Conservation (phyloP, 495 filamentous ascomycete species). For the Trypethelium eluteriae region DNA sequence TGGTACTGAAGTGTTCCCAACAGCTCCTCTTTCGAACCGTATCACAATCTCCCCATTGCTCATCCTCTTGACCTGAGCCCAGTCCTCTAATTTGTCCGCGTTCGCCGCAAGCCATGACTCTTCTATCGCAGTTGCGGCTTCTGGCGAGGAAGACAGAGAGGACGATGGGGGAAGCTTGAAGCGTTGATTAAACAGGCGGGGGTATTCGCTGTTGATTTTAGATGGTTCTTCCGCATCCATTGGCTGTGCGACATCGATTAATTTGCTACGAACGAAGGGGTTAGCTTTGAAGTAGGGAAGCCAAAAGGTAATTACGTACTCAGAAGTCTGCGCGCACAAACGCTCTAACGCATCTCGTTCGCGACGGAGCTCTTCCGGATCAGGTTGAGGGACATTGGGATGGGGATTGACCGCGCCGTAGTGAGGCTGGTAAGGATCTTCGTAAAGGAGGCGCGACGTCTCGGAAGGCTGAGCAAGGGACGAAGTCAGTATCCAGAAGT, state of each 20-base stretch:
- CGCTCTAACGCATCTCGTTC: slow-evolving; percentile 35
- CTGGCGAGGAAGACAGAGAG: not conserved
- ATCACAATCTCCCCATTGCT: not conserved
- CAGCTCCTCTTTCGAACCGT: not conserved
- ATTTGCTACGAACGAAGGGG: not conserved
- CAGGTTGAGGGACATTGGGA: slow-evolving; percentile 24
- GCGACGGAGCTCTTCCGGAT: slow-evolving; percentile 36
- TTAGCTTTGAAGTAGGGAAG: not conserved
- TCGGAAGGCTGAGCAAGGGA: slow-evolving; percentile 30
- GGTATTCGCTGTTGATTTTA: slow-evolving; percentile 9
- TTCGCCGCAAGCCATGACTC: slow-evolving; percentile 4
- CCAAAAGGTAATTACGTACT: slow-evolving; percentile 23
- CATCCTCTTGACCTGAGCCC: not conserved
- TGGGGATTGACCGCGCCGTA: slow-evolving; percentile 31
- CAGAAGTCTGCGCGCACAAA: slow-evolving; percentile 34
- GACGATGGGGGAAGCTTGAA: not conserved
- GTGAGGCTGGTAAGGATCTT: slow-evolving; percentile 27
- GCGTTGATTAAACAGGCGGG: not conserved
- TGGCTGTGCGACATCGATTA: slow-evolving; percentile 2
- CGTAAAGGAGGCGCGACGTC: slow-evolving; percentile 32
- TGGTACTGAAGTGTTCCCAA: not conserved
- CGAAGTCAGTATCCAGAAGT: not conserved
- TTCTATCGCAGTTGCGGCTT: not conserved
- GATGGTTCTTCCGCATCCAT: not conserved
- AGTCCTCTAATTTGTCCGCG: slow-evolving; percentile 2